Evolutionary conservation across 345 rosid species (phyloP).

Genomic region (Heritiera littoralis): DNA sequence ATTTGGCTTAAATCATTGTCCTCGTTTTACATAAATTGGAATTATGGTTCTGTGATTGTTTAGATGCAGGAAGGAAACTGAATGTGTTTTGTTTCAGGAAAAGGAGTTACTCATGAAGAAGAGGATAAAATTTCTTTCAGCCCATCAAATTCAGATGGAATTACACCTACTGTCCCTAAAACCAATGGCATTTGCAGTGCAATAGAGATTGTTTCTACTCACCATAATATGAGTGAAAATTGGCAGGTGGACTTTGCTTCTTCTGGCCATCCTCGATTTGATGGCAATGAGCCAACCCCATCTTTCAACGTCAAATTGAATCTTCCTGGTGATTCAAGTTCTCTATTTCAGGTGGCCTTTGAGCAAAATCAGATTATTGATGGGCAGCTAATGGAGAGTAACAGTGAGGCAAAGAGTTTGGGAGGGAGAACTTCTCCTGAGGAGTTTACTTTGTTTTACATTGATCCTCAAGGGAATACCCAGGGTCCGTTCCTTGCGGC

Average conservation of each 20-base stretch:
- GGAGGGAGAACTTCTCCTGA: conserved; percentile 43
- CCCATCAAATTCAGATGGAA: conserved; percentile 8
- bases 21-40: neutral
- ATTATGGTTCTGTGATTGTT: neutral
- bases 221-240: conserved; percentile 23
- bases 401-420: conserved; percentile 23
- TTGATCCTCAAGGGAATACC: conserved; percentile 79
- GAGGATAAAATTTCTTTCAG: conserved; percentile 20
- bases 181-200: conserved; percentile 23
- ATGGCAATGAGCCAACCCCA: conserved; percentile 18
- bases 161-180: neutral
- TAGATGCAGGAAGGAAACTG: conserved; percentile 5
- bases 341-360: conserved; percentile 31
- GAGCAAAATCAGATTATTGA: conserved; percentile 26
- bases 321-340: conserved; percentile 46
- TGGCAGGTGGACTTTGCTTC: conserved; percentile 28
- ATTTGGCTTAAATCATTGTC: neutral
- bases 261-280: conserved; percentile 20
- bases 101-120: conserved; percentile 27
- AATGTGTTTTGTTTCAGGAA: conserved; percentile 25
- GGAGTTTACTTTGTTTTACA: conserved; percentile 63
- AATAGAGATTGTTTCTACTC: conserved; percentile 25
- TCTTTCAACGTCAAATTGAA: conserved; percentile 32
- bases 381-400: conserved; percentile 20
- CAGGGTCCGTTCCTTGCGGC: conserved; percentile 88